These are phyloP conservation scores for Suillus subluteus DNA, from an alignment of 768 basidiomycete genomes.

Conservation along the genomic window DNA sequence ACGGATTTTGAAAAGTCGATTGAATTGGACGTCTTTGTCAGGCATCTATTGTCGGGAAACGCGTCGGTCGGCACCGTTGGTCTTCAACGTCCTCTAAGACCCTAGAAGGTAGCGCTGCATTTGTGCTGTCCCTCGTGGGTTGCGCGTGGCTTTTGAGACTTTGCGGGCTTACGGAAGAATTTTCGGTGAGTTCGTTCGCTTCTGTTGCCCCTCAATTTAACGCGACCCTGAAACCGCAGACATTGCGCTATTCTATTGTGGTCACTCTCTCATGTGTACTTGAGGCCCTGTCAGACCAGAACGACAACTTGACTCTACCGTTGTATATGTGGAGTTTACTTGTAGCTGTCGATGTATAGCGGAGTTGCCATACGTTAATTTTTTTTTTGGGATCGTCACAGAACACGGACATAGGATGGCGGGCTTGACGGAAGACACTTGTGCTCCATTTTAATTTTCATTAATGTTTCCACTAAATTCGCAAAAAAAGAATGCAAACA, in stretches of 20 bases:
- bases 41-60: constrained; percentile 93
- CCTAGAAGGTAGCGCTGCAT: constrained; percentile 87
- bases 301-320: constrained; percentile 97
- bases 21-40: constrained; percentile 29
- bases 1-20: background rate
- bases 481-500: background rate
- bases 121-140: constrained; percentile 67
- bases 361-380: background rate
- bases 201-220: constrained; percentile 23
- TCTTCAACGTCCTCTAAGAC: constrained; percentile 85
- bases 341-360: constrained; percentile 53
- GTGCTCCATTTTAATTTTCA: background rate
- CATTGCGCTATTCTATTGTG: constrained; percentile 64
- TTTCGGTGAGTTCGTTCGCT: constrained; percentile 65
- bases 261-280: constrained; percentile 70
- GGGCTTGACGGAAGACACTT: background rate
- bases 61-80: constrained; percentile 83
- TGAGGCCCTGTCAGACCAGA: constrained; percentile 93
- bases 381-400: background rate
- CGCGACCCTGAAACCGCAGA: constrained; percentile 45
- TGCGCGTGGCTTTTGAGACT: constrained; percentile 75
- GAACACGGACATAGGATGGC: background rate
- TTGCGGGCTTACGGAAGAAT: constrained; percentile 67
- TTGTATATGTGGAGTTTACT: constrained; percentile 93
- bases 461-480: constrained; percentile 1